These are phyloP conservation scores for Haplographium delicatum DNA, from an alignment of 495 filamentous ascomycete species.

Conservation along the genomic window DNA sequence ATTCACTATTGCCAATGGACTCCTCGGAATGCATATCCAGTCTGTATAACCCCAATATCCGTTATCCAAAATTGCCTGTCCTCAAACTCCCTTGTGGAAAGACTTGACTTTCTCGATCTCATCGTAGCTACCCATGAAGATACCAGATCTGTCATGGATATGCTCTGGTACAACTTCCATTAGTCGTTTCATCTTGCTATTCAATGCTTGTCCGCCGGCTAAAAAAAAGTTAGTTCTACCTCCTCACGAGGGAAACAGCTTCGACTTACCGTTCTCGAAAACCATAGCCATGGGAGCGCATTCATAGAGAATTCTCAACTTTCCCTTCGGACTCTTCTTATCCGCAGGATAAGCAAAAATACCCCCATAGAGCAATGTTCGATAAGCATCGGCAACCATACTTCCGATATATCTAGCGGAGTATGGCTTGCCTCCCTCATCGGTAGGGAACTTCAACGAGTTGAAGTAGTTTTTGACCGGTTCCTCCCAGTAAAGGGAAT, in stretches of 20 bases:
- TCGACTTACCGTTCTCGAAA: slow-evolving; percentile 88
- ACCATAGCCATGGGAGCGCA: slow-evolving; percentile 99
- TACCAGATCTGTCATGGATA: slow-evolving; percentile 93
- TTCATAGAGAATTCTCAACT: slow-evolving; percentile 95
- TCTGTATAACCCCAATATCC: background rate
- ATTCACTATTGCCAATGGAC: too few relatives aligned
- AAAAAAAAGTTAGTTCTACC: slow-evolving; percentile 6
- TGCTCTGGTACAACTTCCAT: slow-evolving; percentile 83
- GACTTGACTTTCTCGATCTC: slow-evolving; percentile 92
- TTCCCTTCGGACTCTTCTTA: slow-evolving; percentile 97
- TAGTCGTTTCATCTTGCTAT: slow-evolving; percentile 85
- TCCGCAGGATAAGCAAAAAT: slow-evolving; percentile 97
- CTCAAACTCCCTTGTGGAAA: slow-evolving; percentile 21
- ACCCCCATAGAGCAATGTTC: slow-evolving; percentile 90
- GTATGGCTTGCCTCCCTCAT: slow-evolving; percentile 80
- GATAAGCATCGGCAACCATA: slow-evolving; percentile 98
- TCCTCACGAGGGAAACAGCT: background rate
- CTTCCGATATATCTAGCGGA: slow-evolving; percentile 89
- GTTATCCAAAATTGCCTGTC: background rate
- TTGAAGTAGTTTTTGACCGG: slow-evolving; percentile 83
- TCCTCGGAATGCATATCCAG: slow-evolving; percentile 10
- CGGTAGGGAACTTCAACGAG: slow-evolving; percentile 70
- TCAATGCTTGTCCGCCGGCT: slow-evolving; percentile 88
- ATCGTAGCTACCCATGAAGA: slow-evolving; percentile 90
- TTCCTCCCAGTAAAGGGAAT: slow-evolving; percentile 93